A percentile compares a stretch with the other conserved stretches of the same genome.
Conservation (phyloP, 169 alveolate genomes). For the Eimeria maxima region DNA sequence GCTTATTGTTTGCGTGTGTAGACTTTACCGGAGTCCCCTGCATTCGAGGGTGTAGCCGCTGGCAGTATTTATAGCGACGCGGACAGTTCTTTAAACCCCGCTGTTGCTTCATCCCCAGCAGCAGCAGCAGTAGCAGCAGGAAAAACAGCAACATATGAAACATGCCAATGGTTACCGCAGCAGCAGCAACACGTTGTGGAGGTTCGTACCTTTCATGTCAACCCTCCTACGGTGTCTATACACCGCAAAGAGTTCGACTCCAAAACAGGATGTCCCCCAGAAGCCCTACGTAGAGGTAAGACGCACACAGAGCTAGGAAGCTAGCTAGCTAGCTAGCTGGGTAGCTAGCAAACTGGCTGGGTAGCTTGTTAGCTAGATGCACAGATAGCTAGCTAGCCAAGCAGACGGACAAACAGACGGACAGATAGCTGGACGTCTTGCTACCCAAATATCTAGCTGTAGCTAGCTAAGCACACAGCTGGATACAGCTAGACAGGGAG, state of each 20-base stretch:
- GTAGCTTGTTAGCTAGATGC: not conserved
- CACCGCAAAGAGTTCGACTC: constrained; percentile 4
- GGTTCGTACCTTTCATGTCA: not conserved
- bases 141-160: too few relatives aligned
- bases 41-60: not conserved
- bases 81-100: not conserved
- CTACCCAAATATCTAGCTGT: not conserved
- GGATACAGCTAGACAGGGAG: not conserved
- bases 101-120: not conserved
- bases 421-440: not conserved
- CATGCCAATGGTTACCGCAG: constrained; percentile 39
- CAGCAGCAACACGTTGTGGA: not conserved
- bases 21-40: constrained; percentile 23
- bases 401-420: too few relatives aligned
- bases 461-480: not conserved
- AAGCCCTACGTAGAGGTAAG: not conserved
- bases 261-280: not conserved
- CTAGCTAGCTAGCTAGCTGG: not conserved
- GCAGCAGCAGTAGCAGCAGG: not conserved
- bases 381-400: too few relatives aligned
- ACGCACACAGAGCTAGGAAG: not conserved
- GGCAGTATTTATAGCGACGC: not conserved
- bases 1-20: not conserved
- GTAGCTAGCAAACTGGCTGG: not conserved
- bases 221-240: not conserved